Base-by-base conservation (phyloP, 2,329 filamentous ascomycete species). In the Herpotrichia juniperi region DNA sequence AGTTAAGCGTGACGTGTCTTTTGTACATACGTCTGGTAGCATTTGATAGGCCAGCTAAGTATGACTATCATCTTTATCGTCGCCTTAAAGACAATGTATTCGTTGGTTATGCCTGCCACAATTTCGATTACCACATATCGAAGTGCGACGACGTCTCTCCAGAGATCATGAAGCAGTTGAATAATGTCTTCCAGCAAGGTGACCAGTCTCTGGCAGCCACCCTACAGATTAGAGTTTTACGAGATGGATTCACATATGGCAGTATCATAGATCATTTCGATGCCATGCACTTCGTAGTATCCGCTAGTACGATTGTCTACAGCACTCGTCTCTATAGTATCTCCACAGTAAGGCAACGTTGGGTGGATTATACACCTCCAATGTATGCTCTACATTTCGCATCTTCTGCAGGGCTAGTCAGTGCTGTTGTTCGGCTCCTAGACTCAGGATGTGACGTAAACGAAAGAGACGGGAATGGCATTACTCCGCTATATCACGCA, bases 401-500 rank as follows among this genome's bases (percentile, higher is more conserved):
- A 34, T 34, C 31, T 34, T 34, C 31, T 34, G 31, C 31, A 34
- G 31, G 31, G 31, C n/a, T 34, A 16, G 16, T 16, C n/a, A 34
- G 7, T 34, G 31, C 31, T 9, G 31, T 34, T 34, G n/a, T 34
- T 16, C 31, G 31, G 16, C 31, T 34, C 16, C n/a, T 34, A 34
- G 14, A 34, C 9, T 7, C 6, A 34, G 31, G 31, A 7, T 34
- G 31, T n/a, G 31, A 34, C 31, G 14, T 34, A 9, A 34, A 34
- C n/a, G 31, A 34, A n/a, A 53, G 40, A 28, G 57, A 61, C 25
- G 5, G 17, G 2, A 45, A 9, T 10, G 42, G 26, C 4, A 31
- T 17, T 16, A 53, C 46, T 19, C 42, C 59, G 5, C 26, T 62
- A 11, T 51, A 57, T 31, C 42, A 32, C 39, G 51, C 54, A 19